These are phyloP conservation scores for Fennellomyces sp. DNA, from an alignment of 371 early-diverging fungal species.

Conservation along the genomic window DNA sequence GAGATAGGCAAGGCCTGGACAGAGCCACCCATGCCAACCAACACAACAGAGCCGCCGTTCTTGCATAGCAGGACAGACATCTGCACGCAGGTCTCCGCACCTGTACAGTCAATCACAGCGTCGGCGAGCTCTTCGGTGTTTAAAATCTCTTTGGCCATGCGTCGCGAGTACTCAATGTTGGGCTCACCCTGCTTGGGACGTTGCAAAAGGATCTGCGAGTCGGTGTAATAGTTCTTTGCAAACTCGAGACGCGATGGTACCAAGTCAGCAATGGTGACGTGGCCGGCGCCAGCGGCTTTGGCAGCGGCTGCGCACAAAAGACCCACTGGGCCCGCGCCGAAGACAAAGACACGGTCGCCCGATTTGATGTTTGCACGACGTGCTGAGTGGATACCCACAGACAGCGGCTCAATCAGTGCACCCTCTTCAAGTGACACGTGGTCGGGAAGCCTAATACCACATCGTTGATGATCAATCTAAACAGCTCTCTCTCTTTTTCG, in stretches of 20 bases:
- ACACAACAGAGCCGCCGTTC: conserved; percentile 48
- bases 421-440: conserved; percentile 64
- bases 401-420: conserved; percentile 49
- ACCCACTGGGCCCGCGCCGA: conserved; percentile 66
- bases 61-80: conserved; percentile 47
- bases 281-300: conserved; percentile 54
- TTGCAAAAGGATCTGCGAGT: conserved; percentile 35
- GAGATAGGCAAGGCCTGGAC: conserved; percentile 48
- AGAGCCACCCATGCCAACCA: conserved; percentile 56
- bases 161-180: conserved; percentile 45
- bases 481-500: background rate
- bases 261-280: conserved; percentile 49
- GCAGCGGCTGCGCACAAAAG: conserved; percentile 55
- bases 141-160: conserved; percentile 27
- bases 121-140: conserved; percentile 34
- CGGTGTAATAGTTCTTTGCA: conserved; percentile 53
- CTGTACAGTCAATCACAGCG: conserved; percentile 55
- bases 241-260: conserved; percentile 40
- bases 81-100: conserved; percentile 57
- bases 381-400: conserved; percentile 55
- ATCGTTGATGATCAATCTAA: background rate
- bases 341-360: conserved; percentile 69
- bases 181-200: conserved; percentile 32
- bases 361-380: conserved; percentile 61
- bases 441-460: conserved; percentile 38